A percentile compares a stretch with the other conserved stretches of the same genome.
Evolutionary conservation across 139 green algal genomes (phyloP).

Genomic region (Trebouxia sp.): DNA sequence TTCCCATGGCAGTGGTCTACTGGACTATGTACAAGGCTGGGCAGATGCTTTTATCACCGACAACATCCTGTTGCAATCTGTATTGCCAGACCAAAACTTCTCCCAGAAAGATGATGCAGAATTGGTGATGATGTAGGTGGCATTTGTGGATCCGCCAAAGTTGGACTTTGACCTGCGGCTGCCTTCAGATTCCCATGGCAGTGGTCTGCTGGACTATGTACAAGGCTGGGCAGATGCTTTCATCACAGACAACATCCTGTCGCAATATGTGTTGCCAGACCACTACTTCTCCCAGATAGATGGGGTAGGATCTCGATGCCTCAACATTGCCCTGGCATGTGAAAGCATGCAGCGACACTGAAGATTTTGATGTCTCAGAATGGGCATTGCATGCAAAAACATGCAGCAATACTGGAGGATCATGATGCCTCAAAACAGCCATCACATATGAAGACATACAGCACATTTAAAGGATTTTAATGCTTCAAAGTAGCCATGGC

Average conservation of each 20-base stretch:
- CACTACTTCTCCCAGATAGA: constrained; percentile 25
- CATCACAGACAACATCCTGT: constrained; percentile 26
- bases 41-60: constrained; percentile 19
- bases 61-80: constrained; percentile 20
- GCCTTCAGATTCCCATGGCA: constrained; percentile 9
- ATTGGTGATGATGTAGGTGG: background rate
- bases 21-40: constrained; percentile 16
- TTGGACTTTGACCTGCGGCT: constrained; percentile 19
- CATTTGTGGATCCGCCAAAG: constrained; percentile 5
- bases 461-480: too few relatives aligned
- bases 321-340: too few relatives aligned
- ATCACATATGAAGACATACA: too few relatives aligned
- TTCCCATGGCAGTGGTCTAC: background rate
- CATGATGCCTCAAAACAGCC: too few relatives aligned
- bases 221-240: constrained; percentile 7
- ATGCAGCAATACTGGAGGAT: too few relatives aligned
- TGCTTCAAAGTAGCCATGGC: too few relatives aligned
- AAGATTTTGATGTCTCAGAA: too few relatives aligned
- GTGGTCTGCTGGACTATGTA: constrained; percentile 19
- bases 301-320: background rate
- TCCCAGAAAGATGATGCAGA: background rate
- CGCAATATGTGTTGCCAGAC: constrained; percentile 19
- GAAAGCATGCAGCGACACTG: too few relatives aligned
- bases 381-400: too few relatives aligned
- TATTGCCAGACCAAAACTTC: constrained; percentile 23